A percentile compares a stretch with the other conserved stretches of the same genome.
These are phyloP conservation scores for Harrya chromipes DNA, from an alignment of 768 basidiomycete species.

Conservation along the genomic window DNA sequence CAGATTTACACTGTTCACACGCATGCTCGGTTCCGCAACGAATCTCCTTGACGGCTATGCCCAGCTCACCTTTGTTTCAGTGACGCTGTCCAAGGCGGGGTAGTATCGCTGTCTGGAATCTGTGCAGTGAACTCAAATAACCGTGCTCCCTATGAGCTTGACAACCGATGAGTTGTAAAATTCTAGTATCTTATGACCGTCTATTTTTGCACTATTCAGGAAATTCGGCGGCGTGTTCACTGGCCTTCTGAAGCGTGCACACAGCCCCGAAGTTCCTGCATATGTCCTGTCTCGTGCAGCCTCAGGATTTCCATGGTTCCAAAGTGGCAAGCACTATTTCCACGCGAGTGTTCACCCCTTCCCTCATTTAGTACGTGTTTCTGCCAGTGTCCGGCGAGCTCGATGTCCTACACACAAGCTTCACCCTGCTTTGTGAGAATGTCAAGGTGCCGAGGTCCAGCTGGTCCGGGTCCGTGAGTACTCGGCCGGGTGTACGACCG, in stretches of 20 bases:
- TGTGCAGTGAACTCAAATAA: neutral
- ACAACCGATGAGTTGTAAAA: neutral
- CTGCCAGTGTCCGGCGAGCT: neutral
- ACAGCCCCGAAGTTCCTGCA: constrained; percentile 1
- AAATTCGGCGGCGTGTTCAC: neutral
- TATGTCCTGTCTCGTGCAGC: neutral
- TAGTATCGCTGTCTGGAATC: neutral
- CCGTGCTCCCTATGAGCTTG: neutral
- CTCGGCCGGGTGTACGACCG: neutral
- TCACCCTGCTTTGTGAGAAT: neutral
- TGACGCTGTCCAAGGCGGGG: too few species aligned
- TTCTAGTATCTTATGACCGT: neutral
- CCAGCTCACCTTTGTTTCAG: too few species aligned
- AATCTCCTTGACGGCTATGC: too few species aligned
- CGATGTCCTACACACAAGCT: too few species aligned
- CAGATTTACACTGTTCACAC: neutral
- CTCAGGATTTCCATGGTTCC: neutral
- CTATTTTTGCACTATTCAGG: constrained; percentile 6
- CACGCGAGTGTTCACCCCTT: neutral
- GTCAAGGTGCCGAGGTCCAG: neutral
- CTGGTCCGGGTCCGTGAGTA: neutral
- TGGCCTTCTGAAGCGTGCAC: neutral
- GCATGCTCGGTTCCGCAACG: neutral
- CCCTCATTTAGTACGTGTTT: neutral
- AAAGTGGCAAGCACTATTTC: neutral